Evolutionary conservation across 306 rosid species (phyloP), one percentile per base, ranked within the genome.

Genomic region (Pyrus communis): DNA sequence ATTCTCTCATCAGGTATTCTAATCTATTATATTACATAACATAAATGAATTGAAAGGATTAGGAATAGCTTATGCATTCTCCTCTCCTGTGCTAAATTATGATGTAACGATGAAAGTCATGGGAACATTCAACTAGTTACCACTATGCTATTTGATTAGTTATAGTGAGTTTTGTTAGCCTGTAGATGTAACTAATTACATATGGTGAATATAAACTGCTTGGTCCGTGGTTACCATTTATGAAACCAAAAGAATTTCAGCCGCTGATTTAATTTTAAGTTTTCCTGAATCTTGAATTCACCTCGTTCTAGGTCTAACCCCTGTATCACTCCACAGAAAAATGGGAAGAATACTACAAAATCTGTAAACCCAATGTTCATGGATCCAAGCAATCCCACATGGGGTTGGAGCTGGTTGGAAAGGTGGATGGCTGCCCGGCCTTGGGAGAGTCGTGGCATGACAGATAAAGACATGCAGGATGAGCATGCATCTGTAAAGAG

Each of bases 341-440:
- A 83, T 74, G 79, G 84, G 91, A 96, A 92, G 92, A 91, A 86
- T 73, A 77, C 93, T 30, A 77, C 92, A 6, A 88, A 82, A 80
- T 88, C 91, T 77, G 54, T 87, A 66, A 92, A 88, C 81, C 98
- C 99, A 52, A 84, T 91, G 90, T 96, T 96, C 86, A 91, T 88
- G 93, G 99, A 96, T 86, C 97, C 97, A 81, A 88, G 89, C 67
- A 92, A 92, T 83, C 99, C 99, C 57, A 73, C 88, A 43, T 96
- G 99, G 99, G 99, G 99, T 7, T 96, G 99, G 99, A 92, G 98
- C 87, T 96, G 99, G 99, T 83, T 91, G 73, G 99, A 96, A 78
- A 85, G 99, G 77, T 96, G 99, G 98, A 96, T 86, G 89, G 98
- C 98, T 51, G 93, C 96, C 14, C 85, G 88, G 46, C 87, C 97